These are phyloP conservation scores for Gossypium australe DNA, from an alignment of 345 rosid genomes.

Conservation along the genomic window DNA sequence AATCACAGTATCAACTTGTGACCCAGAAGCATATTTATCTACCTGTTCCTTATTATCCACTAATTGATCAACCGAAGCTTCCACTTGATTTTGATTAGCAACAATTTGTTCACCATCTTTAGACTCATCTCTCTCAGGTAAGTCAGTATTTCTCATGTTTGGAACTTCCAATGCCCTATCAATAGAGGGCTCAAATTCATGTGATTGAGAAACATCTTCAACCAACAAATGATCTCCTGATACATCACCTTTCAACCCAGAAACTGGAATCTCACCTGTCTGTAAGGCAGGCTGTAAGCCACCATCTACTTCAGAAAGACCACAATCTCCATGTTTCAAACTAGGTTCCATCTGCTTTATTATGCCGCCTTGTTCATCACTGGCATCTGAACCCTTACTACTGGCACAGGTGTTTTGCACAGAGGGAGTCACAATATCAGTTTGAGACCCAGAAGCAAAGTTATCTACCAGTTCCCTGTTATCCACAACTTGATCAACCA, in stretches of 20 bases:
- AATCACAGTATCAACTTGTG: constrained; percentile 29
- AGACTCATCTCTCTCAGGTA: constrained; percentile 16
- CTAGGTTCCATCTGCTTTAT: constrained; percentile 66
- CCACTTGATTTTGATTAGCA: constrained; percentile 15
- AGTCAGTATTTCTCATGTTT: constrained; percentile 24
- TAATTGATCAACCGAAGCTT: constrained; percentile 25
- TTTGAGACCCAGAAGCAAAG: constrained; percentile 34
- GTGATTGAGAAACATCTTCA: constrained; percentile 33
- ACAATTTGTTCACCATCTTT: constrained; percentile 12
- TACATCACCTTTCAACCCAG: constrained; percentile 31
- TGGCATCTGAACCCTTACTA: constrained; percentile 48
- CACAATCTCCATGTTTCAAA: constrained; percentile 34
- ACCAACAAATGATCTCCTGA: constrained; percentile 31
- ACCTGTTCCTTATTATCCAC: constrained; percentile 28
- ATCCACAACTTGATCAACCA: constrained; percentile 27
- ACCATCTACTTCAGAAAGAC: constrained; percentile 32
- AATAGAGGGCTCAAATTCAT: constrained; percentile 29
- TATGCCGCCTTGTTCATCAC: constrained; percentile 66
- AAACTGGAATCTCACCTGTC: constrained; percentile 30
- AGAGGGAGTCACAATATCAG: constrained; percentile 22
- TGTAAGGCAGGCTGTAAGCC: constrained; percentile 27
- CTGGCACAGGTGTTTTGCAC: constrained; percentile 21
- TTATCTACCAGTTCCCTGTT: constrained; percentile 27
- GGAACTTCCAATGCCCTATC: constrained; percentile 30
- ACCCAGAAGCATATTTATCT: constrained; percentile 31